Evolutionary conservation across 306 rosid genomes (phyloP).

Genomic region (Cercis canadensis): DNA sequence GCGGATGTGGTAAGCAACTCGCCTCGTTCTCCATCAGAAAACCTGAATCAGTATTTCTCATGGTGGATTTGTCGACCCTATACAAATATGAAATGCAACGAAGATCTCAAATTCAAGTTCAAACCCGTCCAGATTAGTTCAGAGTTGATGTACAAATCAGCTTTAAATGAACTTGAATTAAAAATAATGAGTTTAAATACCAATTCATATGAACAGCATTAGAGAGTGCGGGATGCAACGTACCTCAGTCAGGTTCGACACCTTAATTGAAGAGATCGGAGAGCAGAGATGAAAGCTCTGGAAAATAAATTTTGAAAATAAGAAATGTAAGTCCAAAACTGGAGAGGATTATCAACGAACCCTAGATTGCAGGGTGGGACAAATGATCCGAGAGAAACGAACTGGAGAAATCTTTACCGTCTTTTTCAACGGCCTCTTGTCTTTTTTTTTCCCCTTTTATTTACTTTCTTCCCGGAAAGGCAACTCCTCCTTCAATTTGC

Average conservation of each 20-base stretch:
- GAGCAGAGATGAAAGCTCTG: not conserved
- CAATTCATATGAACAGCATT: not conserved
- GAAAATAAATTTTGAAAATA: not conserved
- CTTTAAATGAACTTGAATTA: slow-evolving; percentile 1
- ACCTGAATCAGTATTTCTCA: slow-evolving; percentile 83
- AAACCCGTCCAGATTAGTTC: slow-evolving; percentile 21
- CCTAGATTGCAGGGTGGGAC: slow-evolving; percentile 56
- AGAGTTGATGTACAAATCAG: slow-evolving; percentile 23
- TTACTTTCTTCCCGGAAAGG: no score
- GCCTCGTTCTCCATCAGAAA: slow-evolving; percentile 69
- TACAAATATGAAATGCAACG: not conserved
- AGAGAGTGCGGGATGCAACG: slow-evolving; percentile 34
- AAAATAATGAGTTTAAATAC: not conserved
- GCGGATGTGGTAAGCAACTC: slow-evolving; percentile 71
- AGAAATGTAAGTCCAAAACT: not conserved
- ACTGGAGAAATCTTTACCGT: slow-evolving; percentile 32
- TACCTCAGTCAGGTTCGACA: slow-evolving; percentile 38
- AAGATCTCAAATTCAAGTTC: slow-evolving; percentile 48
- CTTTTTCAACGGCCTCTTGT: slow-evolving; percentile 18
- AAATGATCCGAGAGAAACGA: slow-evolving; percentile 23
- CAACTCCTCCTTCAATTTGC: no score
- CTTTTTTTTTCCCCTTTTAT: not conserved
- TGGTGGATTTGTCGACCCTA: slow-evolving; percentile 32
- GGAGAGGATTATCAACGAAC: slow-evolving; percentile 42
- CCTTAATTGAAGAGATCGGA: slow-evolving; percentile 42